These are phyloP conservation scores for Fomitopsis schrenkii DNA, from an alignment of 1,284 basidiomycete species.

Conservation along the genomic window DNA sequence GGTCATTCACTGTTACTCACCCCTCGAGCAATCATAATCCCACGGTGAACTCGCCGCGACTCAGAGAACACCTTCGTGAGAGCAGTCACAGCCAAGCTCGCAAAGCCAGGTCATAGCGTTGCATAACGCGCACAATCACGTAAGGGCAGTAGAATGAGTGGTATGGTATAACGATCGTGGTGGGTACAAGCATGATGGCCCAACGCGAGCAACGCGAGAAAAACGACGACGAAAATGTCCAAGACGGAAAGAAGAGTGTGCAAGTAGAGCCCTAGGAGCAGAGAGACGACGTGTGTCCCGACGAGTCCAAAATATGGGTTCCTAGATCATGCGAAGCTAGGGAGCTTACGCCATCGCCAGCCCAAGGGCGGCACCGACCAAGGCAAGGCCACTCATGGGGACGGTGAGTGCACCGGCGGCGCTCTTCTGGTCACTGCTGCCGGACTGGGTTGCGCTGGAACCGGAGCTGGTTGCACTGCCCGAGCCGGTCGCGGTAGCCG, in stretches of 20 bases:
- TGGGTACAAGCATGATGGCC: not conserved
- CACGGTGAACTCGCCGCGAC: no score
- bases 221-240: not conserved
- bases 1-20: no score
- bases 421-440: slow-evolving; percentile 7
- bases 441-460: slow-evolving; percentile 17
- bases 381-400: slow-evolving; percentile 22
- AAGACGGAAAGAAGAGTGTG: not conserved
- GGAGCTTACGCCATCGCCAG: slow-evolving; percentile 14
- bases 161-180: slow-evolving; percentile 1
- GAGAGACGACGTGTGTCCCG: not conserved
- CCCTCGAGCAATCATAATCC: no score
- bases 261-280: not conserved
- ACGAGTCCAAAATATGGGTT: not conserved
- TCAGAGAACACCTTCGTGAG: no score
- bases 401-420: slow-evolving; percentile 18
- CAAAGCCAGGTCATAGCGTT: no score
- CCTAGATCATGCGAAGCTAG: slow-evolving; percentile 3
- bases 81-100: no score
- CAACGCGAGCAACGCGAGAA: not conserved
- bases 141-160: not conserved
- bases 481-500: slow-evolving; percentile 20
- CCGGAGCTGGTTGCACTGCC: slow-evolving; percentile 21
- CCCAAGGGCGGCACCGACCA: slow-evolving; percentile 24
- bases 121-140: no score